Conservation (phyloP, 345 rosid species). For the Populus deltoides region DNA sequence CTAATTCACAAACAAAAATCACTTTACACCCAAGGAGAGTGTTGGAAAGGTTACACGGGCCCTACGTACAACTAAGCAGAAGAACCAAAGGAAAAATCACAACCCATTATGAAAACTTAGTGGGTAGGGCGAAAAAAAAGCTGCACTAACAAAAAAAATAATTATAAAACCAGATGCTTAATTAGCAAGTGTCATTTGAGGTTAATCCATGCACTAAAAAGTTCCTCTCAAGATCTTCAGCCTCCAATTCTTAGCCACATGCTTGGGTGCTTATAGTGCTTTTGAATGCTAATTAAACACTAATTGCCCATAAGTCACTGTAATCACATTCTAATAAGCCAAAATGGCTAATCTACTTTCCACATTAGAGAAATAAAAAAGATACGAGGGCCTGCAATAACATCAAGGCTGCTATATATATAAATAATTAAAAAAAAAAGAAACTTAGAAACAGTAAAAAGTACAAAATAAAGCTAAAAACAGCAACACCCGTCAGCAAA, state of each 20-base stretch:
- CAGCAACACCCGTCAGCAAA: conserved; percentile 4
- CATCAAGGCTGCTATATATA: background rate
- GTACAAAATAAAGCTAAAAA: conserved; percentile 6
- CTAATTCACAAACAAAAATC: background rate
- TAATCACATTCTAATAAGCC: conserved; percentile 9
- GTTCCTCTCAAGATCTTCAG: background rate
- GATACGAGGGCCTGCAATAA: background rate
- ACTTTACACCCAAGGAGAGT: conserved; percentile 2
- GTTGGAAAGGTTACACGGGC: background rate
- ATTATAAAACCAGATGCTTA: background rate
- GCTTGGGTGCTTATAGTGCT: background rate
- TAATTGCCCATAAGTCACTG: background rate
- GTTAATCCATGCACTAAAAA: no score
- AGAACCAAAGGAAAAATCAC: background rate
- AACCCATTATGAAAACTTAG: background rate
- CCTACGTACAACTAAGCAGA: conserved; percentile 6
- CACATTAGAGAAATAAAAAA: conserved; percentile 5
- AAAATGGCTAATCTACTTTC: conserved; percentile 15
- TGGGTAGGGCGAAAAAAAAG: background rate
- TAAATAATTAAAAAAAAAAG: background rate
- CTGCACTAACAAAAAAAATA: background rate
- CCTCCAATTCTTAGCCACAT: background rate
- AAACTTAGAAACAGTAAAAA: conserved; percentile 2
- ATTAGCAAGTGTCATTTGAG: background rate
- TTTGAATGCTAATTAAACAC: background rate